These are phyloP conservation scores for Sophora flavescens DNA, from an alignment of 306 rosid genomes.

Conservation along the genomic window DNA sequence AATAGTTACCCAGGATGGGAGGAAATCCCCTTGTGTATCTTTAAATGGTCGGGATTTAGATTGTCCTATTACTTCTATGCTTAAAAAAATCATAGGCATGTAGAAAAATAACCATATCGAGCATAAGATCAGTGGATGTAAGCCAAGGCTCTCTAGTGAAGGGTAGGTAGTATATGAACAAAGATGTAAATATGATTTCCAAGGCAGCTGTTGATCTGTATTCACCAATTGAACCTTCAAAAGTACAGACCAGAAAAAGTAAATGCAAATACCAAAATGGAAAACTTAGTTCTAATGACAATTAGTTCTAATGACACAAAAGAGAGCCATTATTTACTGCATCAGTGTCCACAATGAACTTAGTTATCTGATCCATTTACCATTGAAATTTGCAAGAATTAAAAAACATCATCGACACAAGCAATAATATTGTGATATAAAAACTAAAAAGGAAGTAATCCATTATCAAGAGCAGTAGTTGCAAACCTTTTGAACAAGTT, in stretches of 20 bases:
- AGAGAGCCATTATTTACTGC: neutral
- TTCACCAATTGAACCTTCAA: constrained; percentile 1
- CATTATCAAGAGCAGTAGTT: neutral
- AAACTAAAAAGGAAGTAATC: constrained; percentile 4
- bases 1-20: constrained; percentile 19
- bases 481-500: neutral
- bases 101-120: constrained; percentile 10
- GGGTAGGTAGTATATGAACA: constrained; percentile 19
- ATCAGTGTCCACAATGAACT: neutral
- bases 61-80: neutral
- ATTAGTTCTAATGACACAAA: neutral
- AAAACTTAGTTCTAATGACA: constrained; percentile 7
- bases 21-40: constrained; percentile 8
- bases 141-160: constrained; percentile 12
- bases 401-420: neutral
- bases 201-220: constrained; percentile 7
- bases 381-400: neutral
- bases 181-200: constrained; percentile 14
- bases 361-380: neutral
- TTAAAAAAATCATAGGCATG: constrained; percentile 28
- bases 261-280: neutral
- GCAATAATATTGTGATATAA: neutral
- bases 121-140: constrained; percentile 12
- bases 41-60: constrained; percentile 29
- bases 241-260: neutral